These are phyloP conservation scores for Mycena galopus DNA, from an alignment of 768 basidiomycete species.

Conservation along the genomic window DNA sequence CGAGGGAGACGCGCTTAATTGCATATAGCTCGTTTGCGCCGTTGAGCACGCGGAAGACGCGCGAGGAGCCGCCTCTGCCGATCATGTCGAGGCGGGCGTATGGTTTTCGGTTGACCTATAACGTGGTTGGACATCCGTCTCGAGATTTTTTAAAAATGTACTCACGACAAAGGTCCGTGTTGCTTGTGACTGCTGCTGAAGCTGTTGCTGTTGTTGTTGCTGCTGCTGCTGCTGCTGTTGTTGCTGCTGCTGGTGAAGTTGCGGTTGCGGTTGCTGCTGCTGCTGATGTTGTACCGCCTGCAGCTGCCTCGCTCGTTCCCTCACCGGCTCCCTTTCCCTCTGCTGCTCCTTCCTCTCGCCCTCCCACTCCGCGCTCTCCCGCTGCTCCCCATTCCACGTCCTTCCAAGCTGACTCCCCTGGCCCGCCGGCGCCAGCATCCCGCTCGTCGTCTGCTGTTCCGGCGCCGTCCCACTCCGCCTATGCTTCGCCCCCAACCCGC, in stretches of 20 bases:
- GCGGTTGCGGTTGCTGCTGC: conserved; percentile 45
- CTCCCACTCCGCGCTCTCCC: conserved; percentile 53
- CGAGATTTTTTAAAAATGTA: background rate
- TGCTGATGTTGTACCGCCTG: conserved; percentile 44
- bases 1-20: conserved; percentile 92
- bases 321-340: conserved; percentile 50
- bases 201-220: conserved; percentile 35
- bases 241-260: conserved; percentile 40
- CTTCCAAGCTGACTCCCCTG: conserved; percentile 44
- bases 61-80: conserved; percentile 95
- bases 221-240: conserved; percentile 49
- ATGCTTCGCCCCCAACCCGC: too few species aligned
- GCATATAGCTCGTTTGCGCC: conserved; percentile 84
- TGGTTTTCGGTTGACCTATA: conserved; percentile 81
- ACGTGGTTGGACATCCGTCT: background rate
- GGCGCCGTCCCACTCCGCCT: conserved; percentile 80
- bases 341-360: conserved; percentile 51
- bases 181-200: conserved; percentile 54
- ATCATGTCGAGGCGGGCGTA: conserved; percentile 92
- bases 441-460: conserved; percentile 65
- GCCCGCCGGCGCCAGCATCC: conserved; percentile 44
- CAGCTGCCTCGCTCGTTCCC: conserved; percentile 45
- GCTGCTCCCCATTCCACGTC: conserved; percentile 64
- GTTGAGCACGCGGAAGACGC: conserved; percentile 92
- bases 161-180: conserved; percentile 44